Base-by-base conservation (phyloP, 345 rosid genomes). In the Salix exigua region DNA sequence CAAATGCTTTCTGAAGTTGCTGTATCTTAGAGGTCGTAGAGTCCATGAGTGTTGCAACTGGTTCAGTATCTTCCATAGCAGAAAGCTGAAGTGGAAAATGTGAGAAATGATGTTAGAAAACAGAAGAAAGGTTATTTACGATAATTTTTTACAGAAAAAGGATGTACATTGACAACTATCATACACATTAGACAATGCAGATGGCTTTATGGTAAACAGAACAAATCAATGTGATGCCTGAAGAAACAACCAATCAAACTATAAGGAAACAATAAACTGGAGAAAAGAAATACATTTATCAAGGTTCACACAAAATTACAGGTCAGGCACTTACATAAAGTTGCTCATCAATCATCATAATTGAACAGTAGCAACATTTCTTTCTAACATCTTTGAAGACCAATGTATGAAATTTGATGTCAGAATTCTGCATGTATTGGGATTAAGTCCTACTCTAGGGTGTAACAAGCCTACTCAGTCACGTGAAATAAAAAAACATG, bases 1-100 rank as follows among this genome's bases (percentile, higher is more conserved):
- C 94, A 87, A 96, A 96, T 17, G 99, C 99, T 85, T 86, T 93
- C 92, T 96, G 98, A 87, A 96, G 99, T 85, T 96, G 98, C 73
- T 90, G 94, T 80, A 96, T 96, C 91, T 92, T 96, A 37, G 94
- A 91, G 46, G 89, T 80, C 16, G 99, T 90, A 13, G 97, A 91
- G 81, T 87, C 97, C 68, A 96, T 91, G 38, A 96, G 95, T 28
- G 83, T 85, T 63, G 90, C 92, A 83, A 90, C 97, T 42, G 95
- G 90, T 53, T 66, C 83, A 13, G 88, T 79, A 83, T 84, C 89
- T 82, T 96, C 98, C 99, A 96, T 96, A 66, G 77, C 61, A 33
- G 78, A 79, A 77, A 78, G 40, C 94, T 87, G 82, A 72, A 72
- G 77, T 14, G 69, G 25, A 70, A 30, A 68, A 38, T 21, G 21